phyloP scores from a whole-genome alignment of 1,284 basidiomycete genomes.

The Irpex rosettiformis region DNA sequence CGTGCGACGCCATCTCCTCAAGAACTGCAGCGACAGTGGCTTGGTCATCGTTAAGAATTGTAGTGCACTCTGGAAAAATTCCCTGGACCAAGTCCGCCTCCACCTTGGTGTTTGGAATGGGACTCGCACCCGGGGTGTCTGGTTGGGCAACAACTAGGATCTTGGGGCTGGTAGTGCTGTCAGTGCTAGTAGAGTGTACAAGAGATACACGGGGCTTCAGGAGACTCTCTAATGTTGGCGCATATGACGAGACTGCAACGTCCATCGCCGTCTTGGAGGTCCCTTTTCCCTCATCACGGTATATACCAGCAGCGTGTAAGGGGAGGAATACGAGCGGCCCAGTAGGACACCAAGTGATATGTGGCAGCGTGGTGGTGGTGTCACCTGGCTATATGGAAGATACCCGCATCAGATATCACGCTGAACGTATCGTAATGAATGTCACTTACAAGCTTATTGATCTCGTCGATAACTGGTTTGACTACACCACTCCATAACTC shows the following conservation, averaged over 20 bases:
- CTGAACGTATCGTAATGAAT: not conserved
- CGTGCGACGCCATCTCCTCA: conserved; percentile 18
- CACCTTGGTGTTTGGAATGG: not conserved
- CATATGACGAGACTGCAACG: not conserved
- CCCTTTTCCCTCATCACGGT: not conserved
- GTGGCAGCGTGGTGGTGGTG: not conserved
- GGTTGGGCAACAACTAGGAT: not conserved
- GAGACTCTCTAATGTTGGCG: not conserved
- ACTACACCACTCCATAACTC: not conserved
- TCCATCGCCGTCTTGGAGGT: not conserved
- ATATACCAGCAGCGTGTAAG: not conserved
- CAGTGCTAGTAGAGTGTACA: not conserved
- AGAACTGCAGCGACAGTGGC: not conserved
- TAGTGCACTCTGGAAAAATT: not conserved
- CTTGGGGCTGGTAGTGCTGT: not conserved
- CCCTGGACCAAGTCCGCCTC: not conserved
- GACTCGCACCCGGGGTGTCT: not conserved
- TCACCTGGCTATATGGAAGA: no score
- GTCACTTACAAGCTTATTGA: not conserved
- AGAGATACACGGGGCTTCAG: not conserved
- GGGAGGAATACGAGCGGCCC: not conserved
- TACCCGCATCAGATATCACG: no score
- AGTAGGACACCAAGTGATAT: not conserved
- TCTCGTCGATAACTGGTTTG: not conserved
- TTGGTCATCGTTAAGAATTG: not conserved